Evolutionary conservation across 306 rosid species (phyloP).

Genomic region (Lathyrus sativus): DNA sequence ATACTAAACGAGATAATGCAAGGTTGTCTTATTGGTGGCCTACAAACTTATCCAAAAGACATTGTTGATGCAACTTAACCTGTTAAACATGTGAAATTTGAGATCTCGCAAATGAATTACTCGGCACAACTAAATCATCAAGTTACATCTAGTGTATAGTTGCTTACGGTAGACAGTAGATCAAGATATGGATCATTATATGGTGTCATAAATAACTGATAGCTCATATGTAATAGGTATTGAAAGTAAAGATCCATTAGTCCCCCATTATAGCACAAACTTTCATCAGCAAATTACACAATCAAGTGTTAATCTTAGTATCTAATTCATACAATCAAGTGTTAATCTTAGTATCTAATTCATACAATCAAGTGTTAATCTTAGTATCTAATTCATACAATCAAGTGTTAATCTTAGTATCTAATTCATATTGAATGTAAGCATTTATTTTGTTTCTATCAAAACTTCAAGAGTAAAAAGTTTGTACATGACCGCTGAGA

Average conservation of each 20-base stretch:
- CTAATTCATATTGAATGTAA: slow-evolving; percentile 16
- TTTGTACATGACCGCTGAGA: slow-evolving; percentile 77
- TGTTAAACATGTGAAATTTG: neutral
- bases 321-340: no score
- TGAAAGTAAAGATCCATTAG: no score
- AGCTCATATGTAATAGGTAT: no score
- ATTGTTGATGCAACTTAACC: slow-evolving; percentile 2
- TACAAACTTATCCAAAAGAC: neutral
- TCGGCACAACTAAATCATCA: no score
- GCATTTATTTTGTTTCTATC: neutral
- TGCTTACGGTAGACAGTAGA: no score
- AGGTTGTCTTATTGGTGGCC: neutral
- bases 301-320: neutral
- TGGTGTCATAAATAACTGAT: no score
- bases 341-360: no score
- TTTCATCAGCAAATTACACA: slow-evolving; percentile 18
- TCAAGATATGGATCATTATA: no score
- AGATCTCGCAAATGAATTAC: no score
- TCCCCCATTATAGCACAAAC: slow-evolving; percentile 16
- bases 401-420: slow-evolving; percentile 6
- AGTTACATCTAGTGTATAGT: no score
- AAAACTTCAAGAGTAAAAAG: slow-evolving; percentile 19
- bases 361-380: no score
- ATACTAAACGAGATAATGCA: neutral
- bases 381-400: no score